Conservation (phyloP, 2,329 filamentous ascomycete genomes). For the Cladosporium sp. region DNA sequence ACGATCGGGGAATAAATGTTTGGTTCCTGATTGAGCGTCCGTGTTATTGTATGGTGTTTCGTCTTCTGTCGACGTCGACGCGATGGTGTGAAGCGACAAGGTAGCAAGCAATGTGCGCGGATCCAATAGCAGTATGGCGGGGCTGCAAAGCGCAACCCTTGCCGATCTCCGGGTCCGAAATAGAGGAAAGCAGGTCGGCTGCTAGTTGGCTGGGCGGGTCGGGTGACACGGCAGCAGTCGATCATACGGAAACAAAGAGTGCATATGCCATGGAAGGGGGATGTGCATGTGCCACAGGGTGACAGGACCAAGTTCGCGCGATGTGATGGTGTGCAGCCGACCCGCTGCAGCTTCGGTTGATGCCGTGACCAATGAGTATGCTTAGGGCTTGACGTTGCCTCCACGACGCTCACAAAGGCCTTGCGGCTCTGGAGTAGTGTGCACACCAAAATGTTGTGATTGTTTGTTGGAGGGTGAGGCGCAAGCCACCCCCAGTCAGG, state of each 20-base stretch:
- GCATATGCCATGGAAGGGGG: slow-evolving; percentile 6
- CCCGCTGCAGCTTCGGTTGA: slow-evolving; percentile 2
- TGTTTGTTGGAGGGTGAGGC: slow-evolving; percentile 12
- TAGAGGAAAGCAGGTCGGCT: neutral
- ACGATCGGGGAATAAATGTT: neutral
- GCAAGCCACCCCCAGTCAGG: slow-evolving; percentile 9
- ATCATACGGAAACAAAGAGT: slow-evolving; percentile 6
- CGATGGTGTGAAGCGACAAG: neutral
- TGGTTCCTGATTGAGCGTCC: neutral
- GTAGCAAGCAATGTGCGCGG: neutral
- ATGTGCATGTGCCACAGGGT: slow-evolving; percentile 10
- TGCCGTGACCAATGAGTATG: slow-evolving; percentile 1
- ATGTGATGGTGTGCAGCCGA: slow-evolving; percentile 4
- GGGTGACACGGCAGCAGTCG: slow-evolving; percentile 11
- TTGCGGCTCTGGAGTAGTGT: slow-evolving; percentile 9
- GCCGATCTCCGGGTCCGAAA: slow-evolving; percentile 11
- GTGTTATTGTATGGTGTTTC: neutral
- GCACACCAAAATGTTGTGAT: slow-evolving; percentile 8
- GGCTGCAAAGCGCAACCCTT: neutral
- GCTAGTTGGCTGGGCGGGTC: slow-evolving; percentile 2
- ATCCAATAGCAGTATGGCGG: neutral
- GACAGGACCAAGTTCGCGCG: slow-evolving; percentile 7
- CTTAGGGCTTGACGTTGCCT: neutral
- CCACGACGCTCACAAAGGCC: slow-evolving; percentile 7
- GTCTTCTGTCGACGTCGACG: neutral